Conservation (phyloP, 1,139 yeast species). For the Scheffersomyces lignicola region DNA sequence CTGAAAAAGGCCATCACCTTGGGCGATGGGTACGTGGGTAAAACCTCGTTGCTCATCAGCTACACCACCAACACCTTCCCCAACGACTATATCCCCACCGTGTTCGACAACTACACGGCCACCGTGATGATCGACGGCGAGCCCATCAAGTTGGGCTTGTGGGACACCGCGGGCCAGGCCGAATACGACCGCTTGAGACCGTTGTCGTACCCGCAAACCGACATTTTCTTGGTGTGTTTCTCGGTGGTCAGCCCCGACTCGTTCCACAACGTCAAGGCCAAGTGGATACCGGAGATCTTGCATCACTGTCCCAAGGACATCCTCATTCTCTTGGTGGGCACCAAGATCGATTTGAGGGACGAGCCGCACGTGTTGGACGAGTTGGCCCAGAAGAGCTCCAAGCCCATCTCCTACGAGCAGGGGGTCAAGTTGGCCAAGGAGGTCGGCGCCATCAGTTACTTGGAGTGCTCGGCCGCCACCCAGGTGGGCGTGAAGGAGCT, state of each 20-base stretch:
- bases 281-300: slow-evolving; percentile 98
- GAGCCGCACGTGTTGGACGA: slow-evolving; percentile 76
- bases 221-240: slow-evolving; percentile 91
- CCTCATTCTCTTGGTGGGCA: slow-evolving; percentile 78
- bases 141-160: slow-evolving; percentile 92
- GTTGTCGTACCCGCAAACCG: slow-evolving; percentile 93
- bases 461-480: slow-evolving; percentile 93
- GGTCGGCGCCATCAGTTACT: slow-evolving; percentile 69
- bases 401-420: slow-evolving; percentile 63
- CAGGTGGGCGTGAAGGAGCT: slow-evolving; percentile 83
- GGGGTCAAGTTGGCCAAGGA: slow-evolving; percentile 71
- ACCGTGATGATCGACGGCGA: slow-evolving; percentile 99
- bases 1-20: slow-evolving; percentile 20
- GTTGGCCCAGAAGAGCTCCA: slow-evolving; percentile 59
- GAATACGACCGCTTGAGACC: slow-evolving; percentile 98
- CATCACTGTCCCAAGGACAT: slow-evolving; percentile 89
- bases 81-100: slow-evolving; percentile 87
- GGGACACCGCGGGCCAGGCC: slow-evolving; percentile 99
- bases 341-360: slow-evolving; percentile 82
- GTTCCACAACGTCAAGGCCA: slow-evolving; percentile 96
- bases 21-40: slow-evolving; percentile 98
- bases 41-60: slow-evolving; percentile 86
- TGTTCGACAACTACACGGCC: slow-evolving; percentile 95
- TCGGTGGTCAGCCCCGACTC: slow-evolving; percentile 95
- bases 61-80: slow-evolving; percentile 87